Evolutionary conservation across 768 basidiomycete species (phyloP).

Genomic region (Termitomyces sp.): DNA sequence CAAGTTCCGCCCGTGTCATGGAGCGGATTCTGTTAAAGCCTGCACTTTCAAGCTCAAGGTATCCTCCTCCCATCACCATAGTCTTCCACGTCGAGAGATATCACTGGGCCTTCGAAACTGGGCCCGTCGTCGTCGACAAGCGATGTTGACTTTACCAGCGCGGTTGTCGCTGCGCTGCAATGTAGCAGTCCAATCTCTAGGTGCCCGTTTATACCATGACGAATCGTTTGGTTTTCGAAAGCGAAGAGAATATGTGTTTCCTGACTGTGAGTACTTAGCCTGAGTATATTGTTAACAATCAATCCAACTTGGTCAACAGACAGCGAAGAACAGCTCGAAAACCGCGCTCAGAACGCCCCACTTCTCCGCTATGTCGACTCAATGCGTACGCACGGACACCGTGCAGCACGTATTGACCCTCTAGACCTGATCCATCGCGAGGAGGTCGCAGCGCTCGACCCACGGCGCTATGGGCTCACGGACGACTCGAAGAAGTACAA

Average conservation of each 20-base stretch:
- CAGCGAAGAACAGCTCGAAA: slow-evolving; percentile 59
- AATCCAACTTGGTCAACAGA: slow-evolving; percentile 35
- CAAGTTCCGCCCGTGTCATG: slow-evolving; percentile 2
- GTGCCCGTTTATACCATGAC: slow-evolving; percentile 34
- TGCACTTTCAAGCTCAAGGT: neutral
- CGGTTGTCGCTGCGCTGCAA: neutral
- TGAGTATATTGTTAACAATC: neutral
- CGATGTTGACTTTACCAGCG: neutral
- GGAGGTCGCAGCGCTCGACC: slow-evolving; percentile 71
- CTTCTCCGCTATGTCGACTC: slow-evolving; percentile 88
- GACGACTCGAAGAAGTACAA: slow-evolving; percentile 44
- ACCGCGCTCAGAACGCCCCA: slow-evolving; percentile 69
- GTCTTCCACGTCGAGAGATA: neutral
- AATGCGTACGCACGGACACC: slow-evolving; percentile 77
- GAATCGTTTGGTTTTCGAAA: slow-evolving; percentile 78
- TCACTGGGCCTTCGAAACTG: neutral
- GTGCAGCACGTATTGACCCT: too few relatives aligned
- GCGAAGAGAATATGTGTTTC: slow-evolving; percentile 55
- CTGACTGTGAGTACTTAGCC: slow-evolving; percentile 57
- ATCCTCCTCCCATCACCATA: neutral
- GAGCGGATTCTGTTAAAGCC: neutral
- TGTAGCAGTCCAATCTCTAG: neutral
- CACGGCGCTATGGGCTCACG: slow-evolving; percentile 69
- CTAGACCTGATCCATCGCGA: slow-evolving; percentile 84
- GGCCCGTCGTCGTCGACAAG: neutral